A percentile compares a stretch with the other conserved stretches of the same genome.
These are phyloP conservation scores for Gossypium anomalum DNA, from an alignment of 345 rosid species.

Conservation along the genomic window DNA sequence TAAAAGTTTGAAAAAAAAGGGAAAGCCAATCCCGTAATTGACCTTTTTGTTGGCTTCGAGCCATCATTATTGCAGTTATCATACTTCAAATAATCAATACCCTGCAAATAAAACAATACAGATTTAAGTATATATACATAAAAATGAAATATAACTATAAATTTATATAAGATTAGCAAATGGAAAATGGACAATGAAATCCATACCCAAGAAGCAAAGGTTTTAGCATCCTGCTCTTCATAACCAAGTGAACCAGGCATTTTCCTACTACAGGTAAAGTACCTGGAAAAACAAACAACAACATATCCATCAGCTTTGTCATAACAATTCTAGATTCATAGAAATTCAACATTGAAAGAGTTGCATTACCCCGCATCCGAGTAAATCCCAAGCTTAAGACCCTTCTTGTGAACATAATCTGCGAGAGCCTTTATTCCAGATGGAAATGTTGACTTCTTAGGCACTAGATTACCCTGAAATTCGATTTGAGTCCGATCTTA, in stretches of 20 bases:
- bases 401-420: constrained; percentile 75
- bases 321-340: background rate
- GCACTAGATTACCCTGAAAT: constrained; percentile 62
- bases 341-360: background rate
- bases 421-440: constrained; percentile 83
- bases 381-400: constrained; percentile 88
- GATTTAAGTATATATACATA: background rate
- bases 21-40: too few species aligned
- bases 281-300: constrained; percentile 38
- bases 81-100: constrained; percentile 86
- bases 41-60: constrained; percentile 65
- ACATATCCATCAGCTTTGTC: background rate
- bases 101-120: constrained; percentile 37
- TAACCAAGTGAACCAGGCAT: constrained; percentile 94
- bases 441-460: constrained; percentile 62
- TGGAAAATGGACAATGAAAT: constrained; percentile 8
- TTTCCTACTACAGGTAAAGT: constrained; percentile 69
- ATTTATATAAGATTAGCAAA: background rate
- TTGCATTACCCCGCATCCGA: constrained; percentile 74
- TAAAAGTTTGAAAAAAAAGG: background rate
- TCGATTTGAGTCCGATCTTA: constrained; percentile 1
- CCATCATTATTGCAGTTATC: constrained; percentile 70
- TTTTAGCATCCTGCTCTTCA: constrained; percentile 86
- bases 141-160: background rate
- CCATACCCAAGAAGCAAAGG: constrained; percentile 83